Evolutionary conservation across 2,329 filamentous ascomycete species (phyloP).

Genomic region (Arthrocladium fulminans): DNA sequence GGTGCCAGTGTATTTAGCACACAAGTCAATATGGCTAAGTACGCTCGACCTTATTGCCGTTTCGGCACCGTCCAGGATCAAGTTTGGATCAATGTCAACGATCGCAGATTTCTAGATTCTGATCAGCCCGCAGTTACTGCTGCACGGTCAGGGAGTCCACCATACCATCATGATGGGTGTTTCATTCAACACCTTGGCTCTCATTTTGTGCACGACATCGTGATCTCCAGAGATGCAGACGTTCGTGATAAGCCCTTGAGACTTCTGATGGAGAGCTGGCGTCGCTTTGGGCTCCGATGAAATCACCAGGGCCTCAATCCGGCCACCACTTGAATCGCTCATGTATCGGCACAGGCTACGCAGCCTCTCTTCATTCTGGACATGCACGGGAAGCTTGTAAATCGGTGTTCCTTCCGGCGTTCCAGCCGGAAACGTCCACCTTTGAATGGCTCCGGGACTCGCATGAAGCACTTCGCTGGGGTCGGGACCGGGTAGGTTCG

Average conservation of each 20-base stretch:
- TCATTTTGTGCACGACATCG: constrained; percentile 80
- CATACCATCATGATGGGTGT: constrained; percentile 87
- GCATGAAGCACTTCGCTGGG: constrained; percentile 92
- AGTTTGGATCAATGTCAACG: constrained; percentile 84
- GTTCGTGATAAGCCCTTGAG: constrained; percentile 63
- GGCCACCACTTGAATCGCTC: constrained; percentile 56
- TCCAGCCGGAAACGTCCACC: constrained; percentile 89
- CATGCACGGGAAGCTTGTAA: constrained; percentile 85
- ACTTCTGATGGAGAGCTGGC: constrained; percentile 37
- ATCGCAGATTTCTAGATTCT: constrained; percentile 68
- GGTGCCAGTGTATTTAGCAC: constrained; percentile 81
- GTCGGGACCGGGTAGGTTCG: constrained; percentile 83
- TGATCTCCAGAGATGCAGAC: constrained; percentile 83
- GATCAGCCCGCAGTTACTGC: constrained; percentile 17
- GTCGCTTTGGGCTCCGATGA: constrained; percentile 68
- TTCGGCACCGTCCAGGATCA: constrained; percentile 68
- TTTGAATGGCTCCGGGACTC: constrained; percentile 73
- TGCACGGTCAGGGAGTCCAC: constrained; percentile 4
- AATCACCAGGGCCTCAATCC: constrained; percentile 75
- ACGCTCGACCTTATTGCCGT: constrained; percentile 65
- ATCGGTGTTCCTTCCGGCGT: constrained; percentile 75
- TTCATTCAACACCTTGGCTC: constrained; percentile 81
- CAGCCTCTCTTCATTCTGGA: constrained; percentile 72
- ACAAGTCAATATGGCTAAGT: constrained; percentile 74
- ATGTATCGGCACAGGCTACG: constrained; percentile 74